Conservation (phyloP, 1,139 yeast genomes). For the Suhomyces bribrorum region DNA sequence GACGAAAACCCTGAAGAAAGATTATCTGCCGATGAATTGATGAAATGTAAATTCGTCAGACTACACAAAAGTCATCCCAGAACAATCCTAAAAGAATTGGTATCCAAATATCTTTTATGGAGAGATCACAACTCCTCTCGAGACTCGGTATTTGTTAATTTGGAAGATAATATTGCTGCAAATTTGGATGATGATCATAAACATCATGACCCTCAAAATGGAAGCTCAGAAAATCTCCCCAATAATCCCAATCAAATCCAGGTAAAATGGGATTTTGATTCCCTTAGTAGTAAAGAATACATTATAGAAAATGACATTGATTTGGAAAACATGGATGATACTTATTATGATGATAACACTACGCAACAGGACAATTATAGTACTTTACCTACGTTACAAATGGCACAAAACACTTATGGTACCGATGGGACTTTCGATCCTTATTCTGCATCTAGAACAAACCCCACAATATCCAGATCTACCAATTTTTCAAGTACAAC, state of each 20-base stretch:
- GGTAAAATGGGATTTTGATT: conserved; percentile 88
- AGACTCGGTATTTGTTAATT: conserved; percentile 45
- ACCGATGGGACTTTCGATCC: conserved; percentile 8
- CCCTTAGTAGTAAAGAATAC: conserved; percentile 70
- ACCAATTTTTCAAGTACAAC: conserved; percentile 4
- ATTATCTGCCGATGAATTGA: conserved; percentile 81
- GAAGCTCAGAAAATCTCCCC: conserved; percentile 1
- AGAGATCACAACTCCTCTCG: conserved; percentile 58
- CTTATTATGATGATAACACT: conserved; percentile 31
- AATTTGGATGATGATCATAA: conserved; percentile 8
- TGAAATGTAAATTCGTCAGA: conserved; percentile 71
- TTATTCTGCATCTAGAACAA: not conserved
- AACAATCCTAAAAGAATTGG: conserved; percentile 65
- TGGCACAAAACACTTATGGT: conserved; percentile 13
- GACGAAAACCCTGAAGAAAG: conserved; percentile 93
- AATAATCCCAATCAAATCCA: conserved; percentile 41
- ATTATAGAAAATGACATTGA: conserved; percentile 66
- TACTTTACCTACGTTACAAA: conserved; percentile 33
- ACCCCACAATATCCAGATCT: conserved; percentile 3
- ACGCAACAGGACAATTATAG: conserved; percentile 26
- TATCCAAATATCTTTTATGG: conserved; percentile 81
- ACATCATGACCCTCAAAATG: conserved; percentile 2
- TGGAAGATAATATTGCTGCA: conserved; percentile 32
- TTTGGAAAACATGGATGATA: conserved; percentile 47
- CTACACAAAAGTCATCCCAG: conserved; percentile 63